phyloP scores from a whole-genome alignment of 2,329 filamentous ascomycete genomes.

The Ceratocystis cacaofunesta region DNA sequence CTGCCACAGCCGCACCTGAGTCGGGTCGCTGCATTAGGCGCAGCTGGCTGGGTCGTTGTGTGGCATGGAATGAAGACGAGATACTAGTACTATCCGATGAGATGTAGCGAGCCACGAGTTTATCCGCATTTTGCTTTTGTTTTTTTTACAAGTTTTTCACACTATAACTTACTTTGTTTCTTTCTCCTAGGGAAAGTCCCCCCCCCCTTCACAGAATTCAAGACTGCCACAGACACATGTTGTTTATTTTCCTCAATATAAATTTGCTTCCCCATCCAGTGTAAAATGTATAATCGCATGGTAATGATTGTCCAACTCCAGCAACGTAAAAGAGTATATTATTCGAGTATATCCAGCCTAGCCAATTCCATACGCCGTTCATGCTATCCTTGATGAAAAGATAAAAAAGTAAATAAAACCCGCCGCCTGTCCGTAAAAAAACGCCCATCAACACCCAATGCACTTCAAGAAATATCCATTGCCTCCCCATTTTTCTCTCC shows the following conservation, averaged over 20 bases:
- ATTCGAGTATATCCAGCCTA: background rate
- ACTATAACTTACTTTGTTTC: background rate
- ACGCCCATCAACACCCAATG: background rate
- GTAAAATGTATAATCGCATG: too few relatives aligned
- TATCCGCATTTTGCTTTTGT: background rate
- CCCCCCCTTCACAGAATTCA: background rate
- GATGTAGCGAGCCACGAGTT: conserved; percentile 20
- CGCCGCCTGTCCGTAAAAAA: too few relatives aligned
- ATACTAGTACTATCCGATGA: conserved; percentile 23
- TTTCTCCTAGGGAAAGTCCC: background rate
- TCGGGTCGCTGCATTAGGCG: conserved; percentile 25
- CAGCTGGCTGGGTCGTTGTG: conserved; percentile 31
- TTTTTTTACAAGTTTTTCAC: background rate
- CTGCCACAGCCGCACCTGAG: conserved; percentile 21
- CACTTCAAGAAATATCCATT: background rate
- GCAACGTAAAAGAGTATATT: background rate
- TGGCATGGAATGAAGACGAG: conserved; percentile 24
- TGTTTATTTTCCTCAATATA: background rate
- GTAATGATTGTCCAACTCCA: background rate
- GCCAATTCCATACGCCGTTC: background rate
- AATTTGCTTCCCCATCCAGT: background rate
- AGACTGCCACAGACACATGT: background rate
- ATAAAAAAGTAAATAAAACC: too few relatives aligned
- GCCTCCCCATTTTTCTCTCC: background rate
- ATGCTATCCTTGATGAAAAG: background rate